phyloP scores from a whole-genome alignment of 2,329 filamentous ascomycete species.

The Macrophomina tecta region DNA sequence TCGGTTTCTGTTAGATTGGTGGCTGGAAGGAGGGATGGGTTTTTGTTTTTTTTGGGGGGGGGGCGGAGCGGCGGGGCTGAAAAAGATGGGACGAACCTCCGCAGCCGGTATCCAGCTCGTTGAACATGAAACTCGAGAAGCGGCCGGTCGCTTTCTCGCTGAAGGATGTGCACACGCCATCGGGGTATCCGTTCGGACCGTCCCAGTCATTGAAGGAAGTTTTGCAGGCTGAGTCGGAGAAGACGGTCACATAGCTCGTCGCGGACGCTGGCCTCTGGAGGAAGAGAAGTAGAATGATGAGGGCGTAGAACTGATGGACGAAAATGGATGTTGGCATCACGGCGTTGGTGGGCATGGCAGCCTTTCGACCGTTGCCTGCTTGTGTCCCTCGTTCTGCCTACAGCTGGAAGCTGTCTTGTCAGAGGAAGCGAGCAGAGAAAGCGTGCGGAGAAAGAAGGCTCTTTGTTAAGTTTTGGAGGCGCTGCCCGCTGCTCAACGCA shows the following conservation, averaged over 20 bases:
- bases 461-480: neutral
- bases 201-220: conserved; percentile 13
- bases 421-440: neutral
- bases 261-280: neutral
- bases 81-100: neutral
- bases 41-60: too few species aligned
- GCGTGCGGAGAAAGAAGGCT: neutral
- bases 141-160: neutral
- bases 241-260: conserved; percentile 5
- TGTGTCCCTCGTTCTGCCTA: neutral
- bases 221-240: conserved; percentile 18
- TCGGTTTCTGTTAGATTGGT: too few species aligned
- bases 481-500: neutral
- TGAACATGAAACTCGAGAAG: conserved; percentile 22
- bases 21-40: neutral
- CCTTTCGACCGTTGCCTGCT: neutral
- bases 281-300: neutral
- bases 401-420: neutral
- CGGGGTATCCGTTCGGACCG: conserved; percentile 22
- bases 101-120: conserved; percentile 15
- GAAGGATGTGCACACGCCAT: conserved; percentile 14
- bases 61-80: too few species aligned
- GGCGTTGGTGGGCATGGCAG: neutral
- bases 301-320: neutral
- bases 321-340: neutral